Base-by-base conservation (phyloP, 2,329 filamentous ascomycete genomes). In the Curvularia eragrostidis region DNA sequence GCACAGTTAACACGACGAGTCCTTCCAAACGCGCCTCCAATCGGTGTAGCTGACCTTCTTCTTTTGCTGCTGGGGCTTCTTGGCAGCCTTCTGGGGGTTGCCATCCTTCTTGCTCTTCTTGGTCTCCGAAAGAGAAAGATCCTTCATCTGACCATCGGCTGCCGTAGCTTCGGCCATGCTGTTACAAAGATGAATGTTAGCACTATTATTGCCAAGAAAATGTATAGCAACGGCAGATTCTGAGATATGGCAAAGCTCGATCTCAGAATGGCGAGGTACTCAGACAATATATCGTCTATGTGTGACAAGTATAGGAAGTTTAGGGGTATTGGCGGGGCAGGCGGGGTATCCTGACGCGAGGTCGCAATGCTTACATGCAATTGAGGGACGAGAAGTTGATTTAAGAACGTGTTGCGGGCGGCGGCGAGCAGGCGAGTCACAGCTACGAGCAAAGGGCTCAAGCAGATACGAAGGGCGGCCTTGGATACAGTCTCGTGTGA, bases 51-150 rank as follows among this genome's bases (percentile, higher is more conserved):
- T 56, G 58, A 75, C 72, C 72, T 77, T 77, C 67, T 84, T 85
- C 74, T 85, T 84, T 62, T 82, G 70, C 48, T 75, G 73, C 58
- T 77, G 74, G 38, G 80, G 74, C 64, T 83, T 84, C 65, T 74
- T 74, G 8, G 68, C 67, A 21, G 69, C 69, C 18, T 61, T 72
- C 58, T 71, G 68, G 8, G 72, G 69, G 23, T 63, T 63, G 13
- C 66, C 69, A n/a, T 75, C 72, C 65, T 76, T 75, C 65, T 75
- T 74, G 59, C 63, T 71, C 67, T 76, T 74, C 59, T 71, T 71
- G 26, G 65, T 68, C 64, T 84, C 51, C 69, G 80, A 65, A 41
- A 77, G 71, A 47, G 68, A 68, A 59, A 77, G 73, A 64, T 75
- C 66, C 78, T 82, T 74, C 82, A 84, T 69, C 81, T 83, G 56